Evolutionary conservation across 495 filamentous ascomycete genomes (phyloP).

Genomic region (Poronia punctata): DNA sequence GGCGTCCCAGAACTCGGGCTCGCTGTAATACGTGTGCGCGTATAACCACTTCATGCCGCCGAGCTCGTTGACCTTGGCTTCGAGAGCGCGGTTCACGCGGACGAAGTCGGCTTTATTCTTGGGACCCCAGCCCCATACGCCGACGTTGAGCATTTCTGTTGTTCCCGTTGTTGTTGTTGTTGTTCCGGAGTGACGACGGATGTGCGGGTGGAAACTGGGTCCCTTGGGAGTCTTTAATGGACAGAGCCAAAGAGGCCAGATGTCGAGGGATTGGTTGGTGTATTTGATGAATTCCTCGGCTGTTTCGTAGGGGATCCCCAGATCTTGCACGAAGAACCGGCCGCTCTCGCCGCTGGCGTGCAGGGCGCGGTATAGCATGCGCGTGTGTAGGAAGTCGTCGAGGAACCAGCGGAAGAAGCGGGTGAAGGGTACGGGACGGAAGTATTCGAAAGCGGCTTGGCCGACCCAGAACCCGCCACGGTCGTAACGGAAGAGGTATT

Average conservation of each 20-base stretch:
- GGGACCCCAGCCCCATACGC: constrained; percentile 49
- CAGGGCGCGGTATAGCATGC: constrained; percentile 56
- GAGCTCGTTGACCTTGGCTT: constrained; percentile 54
- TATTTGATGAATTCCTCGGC: constrained; percentile 47
- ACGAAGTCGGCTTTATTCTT: constrained; percentile 36
- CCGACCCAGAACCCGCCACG: constrained; percentile 57
- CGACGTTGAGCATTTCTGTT: constrained; percentile 45
- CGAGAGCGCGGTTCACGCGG: constrained; percentile 55
- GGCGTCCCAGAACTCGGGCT: constrained; percentile 49
- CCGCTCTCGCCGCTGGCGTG: constrained; percentile 49
- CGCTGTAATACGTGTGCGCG: constrained; percentile 52
- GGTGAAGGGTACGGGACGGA: constrained; percentile 47
- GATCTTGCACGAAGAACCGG: constrained; percentile 51
- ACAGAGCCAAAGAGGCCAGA: constrained; percentile 57
- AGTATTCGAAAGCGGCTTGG: constrained; percentile 47
- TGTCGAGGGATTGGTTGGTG: constrained; percentile 37
- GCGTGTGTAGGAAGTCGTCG: constrained; percentile 57
- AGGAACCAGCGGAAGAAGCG: constrained; percentile 49
- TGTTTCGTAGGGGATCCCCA: constrained; percentile 47
- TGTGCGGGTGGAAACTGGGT: constrained; percentile 42
- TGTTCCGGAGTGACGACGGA: neutral
- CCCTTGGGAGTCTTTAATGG: constrained; percentile 39
- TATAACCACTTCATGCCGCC: constrained; percentile 61
- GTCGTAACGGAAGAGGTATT: constrained; percentile 55
- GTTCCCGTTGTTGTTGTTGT: neutral